Evolutionary conservation across 2,329 filamentous ascomycete genomes (phyloP).

Genomic region (Pseudogymnoascus verrucosus): DNA sequence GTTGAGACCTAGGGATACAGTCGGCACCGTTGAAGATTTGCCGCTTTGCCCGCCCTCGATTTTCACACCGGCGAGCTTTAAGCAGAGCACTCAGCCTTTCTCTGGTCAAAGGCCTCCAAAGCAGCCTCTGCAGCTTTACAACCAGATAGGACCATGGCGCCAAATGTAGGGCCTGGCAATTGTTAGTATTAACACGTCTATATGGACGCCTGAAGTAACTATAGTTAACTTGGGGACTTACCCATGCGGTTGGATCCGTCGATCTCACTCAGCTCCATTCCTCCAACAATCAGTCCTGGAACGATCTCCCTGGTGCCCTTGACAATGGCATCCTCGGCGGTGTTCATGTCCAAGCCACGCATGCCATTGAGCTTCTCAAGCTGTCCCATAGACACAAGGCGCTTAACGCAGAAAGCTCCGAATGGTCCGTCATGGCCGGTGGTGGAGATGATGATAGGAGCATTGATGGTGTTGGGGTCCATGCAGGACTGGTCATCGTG

Average conservation of each 20-base stretch:
- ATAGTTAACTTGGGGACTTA: conserved; percentile 2
- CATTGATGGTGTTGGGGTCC: conserved; percentile 96
- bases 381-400: conserved; percentile 79
- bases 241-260: conserved; percentile 91
- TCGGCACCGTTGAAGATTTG: conserved; percentile 1
- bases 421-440: conserved; percentile 89
- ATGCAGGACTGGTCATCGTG: conserved; percentile 90
- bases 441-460: conserved; percentile 78
- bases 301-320: conserved; percentile 84
- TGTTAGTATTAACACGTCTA: not conserved
- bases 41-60: not conserved
- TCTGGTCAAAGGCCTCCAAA: conserved; percentile 65
- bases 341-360: conserved; percentile 88
- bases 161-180: conserved; percentile 61
- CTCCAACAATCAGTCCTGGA: conserved; percentile 83
- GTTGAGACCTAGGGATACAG: not conserved
- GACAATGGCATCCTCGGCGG: conserved; percentile 86
- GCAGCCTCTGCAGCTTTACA: conserved; percentile 90
- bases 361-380: conserved; percentile 82
- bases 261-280: conserved; percentile 87
- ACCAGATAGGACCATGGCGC: conserved; percentile 79
- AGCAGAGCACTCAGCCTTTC: conserved; percentile 53
- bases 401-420: conserved; percentile 84
- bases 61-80: not conserved
- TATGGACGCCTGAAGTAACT: not conserved